Percentiles rank a stretch among this genome's conserved stretches.
Evolutionary conservation across 2,329 filamentous ascomycete genomes (phyloP).

Genomic region (Aspergillus thermomutatus): DNA sequence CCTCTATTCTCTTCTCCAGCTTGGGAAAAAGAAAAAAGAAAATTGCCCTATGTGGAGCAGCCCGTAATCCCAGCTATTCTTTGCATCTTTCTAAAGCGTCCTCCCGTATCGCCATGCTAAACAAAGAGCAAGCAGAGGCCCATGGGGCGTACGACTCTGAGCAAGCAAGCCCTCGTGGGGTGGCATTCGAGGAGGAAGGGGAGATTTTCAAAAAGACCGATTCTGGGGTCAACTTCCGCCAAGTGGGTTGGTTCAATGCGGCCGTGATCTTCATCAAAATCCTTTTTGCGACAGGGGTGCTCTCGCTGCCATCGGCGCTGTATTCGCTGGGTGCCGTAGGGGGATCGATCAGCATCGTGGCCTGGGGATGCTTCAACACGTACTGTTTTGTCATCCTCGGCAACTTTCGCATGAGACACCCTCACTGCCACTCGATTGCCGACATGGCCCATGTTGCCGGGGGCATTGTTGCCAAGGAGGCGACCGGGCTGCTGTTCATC

Average conservation of each 20-base stretch:
- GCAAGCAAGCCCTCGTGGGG: background rate
- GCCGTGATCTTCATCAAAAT: slow-evolving; percentile 46
- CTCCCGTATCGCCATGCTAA: background rate
- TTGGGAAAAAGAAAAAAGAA: too few relatives aligned
- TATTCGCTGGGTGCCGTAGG: slow-evolving; percentile 47
- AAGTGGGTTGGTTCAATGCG: slow-evolving; percentile 47
- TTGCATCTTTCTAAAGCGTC: too few relatives aligned
- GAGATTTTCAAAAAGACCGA: slow-evolving; percentile 47
- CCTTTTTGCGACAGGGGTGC: slow-evolving; percentile 50
- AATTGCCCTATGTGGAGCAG: too few relatives aligned
- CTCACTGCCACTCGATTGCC: slow-evolving; percentile 50
- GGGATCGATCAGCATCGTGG: slow-evolving; percentile 47
- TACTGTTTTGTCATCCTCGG: slow-evolving; percentile 48
- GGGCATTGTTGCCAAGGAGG: slow-evolving; percentile 39
- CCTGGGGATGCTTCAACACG: slow-evolving; percentile 48
- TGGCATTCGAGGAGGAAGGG: slow-evolving; percentile 2
- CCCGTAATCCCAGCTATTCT: too few relatives aligned
- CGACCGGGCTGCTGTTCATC: slow-evolving; percentile 56
- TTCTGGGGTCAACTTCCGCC: slow-evolving; percentile 46
- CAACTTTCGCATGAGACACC: slow-evolving; percentile 49
- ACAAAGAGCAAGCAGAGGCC: background rate
- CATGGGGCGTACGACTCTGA: background rate
- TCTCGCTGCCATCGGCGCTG: slow-evolving; percentile 50
- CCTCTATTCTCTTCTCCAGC: background rate
- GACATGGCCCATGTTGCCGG: slow-evolving; percentile 59